Base-by-base conservation (phyloP, 805 yeast species). In the Wickerhamiella dianesei region DNA sequence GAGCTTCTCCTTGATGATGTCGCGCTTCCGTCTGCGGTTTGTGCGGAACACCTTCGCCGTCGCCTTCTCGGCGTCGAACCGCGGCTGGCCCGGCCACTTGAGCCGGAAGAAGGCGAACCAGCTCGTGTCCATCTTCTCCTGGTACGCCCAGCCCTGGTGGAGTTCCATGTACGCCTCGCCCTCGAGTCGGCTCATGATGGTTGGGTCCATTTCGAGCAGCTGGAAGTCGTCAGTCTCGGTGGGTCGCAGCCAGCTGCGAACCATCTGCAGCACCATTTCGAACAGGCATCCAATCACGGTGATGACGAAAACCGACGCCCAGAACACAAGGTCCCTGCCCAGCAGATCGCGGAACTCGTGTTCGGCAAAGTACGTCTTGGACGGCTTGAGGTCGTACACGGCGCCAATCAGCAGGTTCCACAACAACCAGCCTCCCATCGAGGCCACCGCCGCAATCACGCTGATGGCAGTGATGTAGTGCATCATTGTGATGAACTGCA, bases 401-500 rank as follows among this genome's bases (percentile, higher is more conserved):
- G 71, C 73, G 59, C 88, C 83, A 42, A 89, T 73, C 22, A 87
- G 61, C 47, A 82, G 70, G 61, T 84, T 79, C 96, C 96, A 92
- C 12, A 79, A 55, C 5, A 82, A 65, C 80, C 94, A 92, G 1
- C 97, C 98, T 20, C 80, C 76, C 29, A 79, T 79, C 0, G 95
- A 84, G 14, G 87, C 70, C 12, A 74, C 58, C 50, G 79, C 72
- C 0, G 92, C 77, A 0, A 77, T 76, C 53, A 77, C 66, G 19
- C 83, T 80, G 37, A 85, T 58, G 68, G 83, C 72, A 13, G 82
- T 80, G 48, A 85, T 69, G 50, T 75, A 69, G 48, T 72, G 74
- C 45, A 49, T 45, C 78, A 84, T 85, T 55, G 89, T 96, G 36
- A 89, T 62, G 46, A 87, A 70, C 56, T 82, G 85, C 50, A 85